Evolutionary conservation across 345 rosid species (phyloP).

Genomic region (Cochlearia excelsa): DNA sequence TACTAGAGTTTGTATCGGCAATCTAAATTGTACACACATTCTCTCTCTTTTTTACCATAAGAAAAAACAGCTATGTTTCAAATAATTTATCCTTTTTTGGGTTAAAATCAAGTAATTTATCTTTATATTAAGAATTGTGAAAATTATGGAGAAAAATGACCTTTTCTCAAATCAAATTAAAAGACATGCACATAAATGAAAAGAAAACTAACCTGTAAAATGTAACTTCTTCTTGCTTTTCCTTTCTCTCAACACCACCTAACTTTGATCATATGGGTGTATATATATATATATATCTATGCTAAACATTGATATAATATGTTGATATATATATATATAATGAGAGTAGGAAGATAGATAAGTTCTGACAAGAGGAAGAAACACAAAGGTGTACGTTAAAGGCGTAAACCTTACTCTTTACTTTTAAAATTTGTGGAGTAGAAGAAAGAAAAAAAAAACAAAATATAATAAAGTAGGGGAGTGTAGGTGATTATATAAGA

Average conservation of each 20-base stretch:
- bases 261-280: constrained; percentile 17
- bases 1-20: too few relatives aligned
- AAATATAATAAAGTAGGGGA: too few relatives aligned
- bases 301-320: neutral
- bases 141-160: neutral
- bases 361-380: too few relatives aligned
- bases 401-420: neutral
- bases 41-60: neutral
- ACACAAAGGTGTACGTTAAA: constrained; percentile 1
- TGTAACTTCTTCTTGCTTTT: constrained; percentile 10
- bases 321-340: too few relatives aligned
- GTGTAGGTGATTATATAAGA: too few relatives aligned
- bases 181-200: too few relatives aligned
- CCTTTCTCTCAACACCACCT: constrained; percentile 12
- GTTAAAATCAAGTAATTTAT: too few relatives aligned
- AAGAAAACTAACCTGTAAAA: constrained; percentile 15
- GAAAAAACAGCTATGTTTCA: neutral
- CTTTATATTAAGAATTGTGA: too few relatives aligned
- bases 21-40: neutral
- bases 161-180: too few relatives aligned
- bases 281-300: constrained; percentile 10
- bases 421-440: too few relatives aligned
- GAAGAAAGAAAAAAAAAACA: too few relatives aligned
- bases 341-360: too few relatives aligned
- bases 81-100: neutral